Conservation (phyloP, 176 grass and related monocot species). For the Rhynchospora pubera region DNA sequence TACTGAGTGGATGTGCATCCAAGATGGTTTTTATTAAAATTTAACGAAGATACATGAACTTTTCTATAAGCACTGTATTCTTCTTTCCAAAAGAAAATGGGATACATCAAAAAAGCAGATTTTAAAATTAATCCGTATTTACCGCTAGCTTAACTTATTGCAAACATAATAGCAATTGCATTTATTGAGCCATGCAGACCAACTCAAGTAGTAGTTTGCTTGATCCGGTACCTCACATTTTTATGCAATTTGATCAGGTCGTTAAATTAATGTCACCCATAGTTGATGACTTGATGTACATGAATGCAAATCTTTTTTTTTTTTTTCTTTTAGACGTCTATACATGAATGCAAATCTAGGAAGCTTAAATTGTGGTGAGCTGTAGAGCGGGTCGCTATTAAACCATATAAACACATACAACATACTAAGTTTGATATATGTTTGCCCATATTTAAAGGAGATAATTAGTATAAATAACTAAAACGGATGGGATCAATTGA, state of each 20-base stretch:
- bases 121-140: neutral
- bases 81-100: neutral
- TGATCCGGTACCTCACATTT: neutral
- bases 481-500: too few species aligned
- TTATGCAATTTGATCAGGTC: constrained; percentile 3
- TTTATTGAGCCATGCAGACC: constrained; percentile 9
- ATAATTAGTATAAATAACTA: neutral
- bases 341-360: neutral
- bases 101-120: neutral
- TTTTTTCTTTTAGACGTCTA: too few species aligned
- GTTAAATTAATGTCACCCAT: neutral
- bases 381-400: neutral
- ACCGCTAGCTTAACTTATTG: neutral
- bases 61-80: neutral
- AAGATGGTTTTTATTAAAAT: too few species aligned
- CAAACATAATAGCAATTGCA: neutral
- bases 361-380: neutral
- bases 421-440: neutral
- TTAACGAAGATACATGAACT: neutral
- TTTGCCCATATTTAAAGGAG: neutral
- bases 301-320: too few species aligned
- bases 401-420: neutral
- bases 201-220: constrained; percentile 11
- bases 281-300: too few species aligned
- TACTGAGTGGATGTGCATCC: too few species aligned